Conservation (phyloP, 177 flowering plant genomes). For the Telopea speciosissima region DNA sequence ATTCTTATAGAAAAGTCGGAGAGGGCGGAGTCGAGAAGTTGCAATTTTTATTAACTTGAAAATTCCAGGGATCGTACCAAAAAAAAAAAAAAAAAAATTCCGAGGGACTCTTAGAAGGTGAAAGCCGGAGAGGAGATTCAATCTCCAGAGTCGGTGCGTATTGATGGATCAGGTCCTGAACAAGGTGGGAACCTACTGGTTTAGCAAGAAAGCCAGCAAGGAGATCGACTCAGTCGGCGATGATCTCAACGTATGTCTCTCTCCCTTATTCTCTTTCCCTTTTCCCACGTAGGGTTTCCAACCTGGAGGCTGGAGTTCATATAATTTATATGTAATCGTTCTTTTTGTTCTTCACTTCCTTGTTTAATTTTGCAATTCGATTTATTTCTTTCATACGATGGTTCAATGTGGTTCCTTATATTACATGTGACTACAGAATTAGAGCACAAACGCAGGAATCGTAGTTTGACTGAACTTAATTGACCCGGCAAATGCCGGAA, state of each 20-base stretch:
- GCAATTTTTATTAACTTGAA: background rate
- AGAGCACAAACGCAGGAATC: background rate
- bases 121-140: background rate
- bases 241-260: conserved; percentile 59
- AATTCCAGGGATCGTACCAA: no score
- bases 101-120: background rate
- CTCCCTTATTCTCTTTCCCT: background rate
- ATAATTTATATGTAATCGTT: background rate
- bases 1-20: no score
- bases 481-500: background rate
- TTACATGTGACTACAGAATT: background rate
- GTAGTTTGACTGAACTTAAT: background rate
- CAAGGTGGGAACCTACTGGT: conserved; percentile 90
- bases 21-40: background rate
- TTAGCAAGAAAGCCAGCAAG: conserved; percentile 68
- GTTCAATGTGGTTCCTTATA: background rate
- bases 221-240: conserved; percentile 79
- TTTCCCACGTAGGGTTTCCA: background rate
- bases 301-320: background rate
- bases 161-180: conserved; percentile 64
- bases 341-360: background rate
- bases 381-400: background rate
- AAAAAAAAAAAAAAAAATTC: background rate
- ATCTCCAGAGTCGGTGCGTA: background rate
- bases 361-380: background rate